Conservation (phyloP, 1,284 basidiomycete species). For the Ganoderma leucocontextum region DNA sequence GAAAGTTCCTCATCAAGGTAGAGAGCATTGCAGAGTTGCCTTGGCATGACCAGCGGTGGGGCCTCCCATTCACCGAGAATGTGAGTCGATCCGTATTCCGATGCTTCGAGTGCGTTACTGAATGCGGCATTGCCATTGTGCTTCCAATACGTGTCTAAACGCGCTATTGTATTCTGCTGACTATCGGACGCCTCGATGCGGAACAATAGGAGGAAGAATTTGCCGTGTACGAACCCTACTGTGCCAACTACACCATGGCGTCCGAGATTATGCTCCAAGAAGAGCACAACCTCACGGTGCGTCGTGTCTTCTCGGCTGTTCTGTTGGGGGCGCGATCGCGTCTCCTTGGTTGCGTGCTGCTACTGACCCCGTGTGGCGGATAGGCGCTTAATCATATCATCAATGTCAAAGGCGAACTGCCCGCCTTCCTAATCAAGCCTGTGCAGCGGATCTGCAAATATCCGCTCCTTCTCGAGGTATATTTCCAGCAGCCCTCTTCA, state of each 20-base stretch:
- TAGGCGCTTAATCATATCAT: constrained; percentile 80
- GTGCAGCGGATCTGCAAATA: constrained; percentile 85
- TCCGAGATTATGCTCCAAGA: constrained; percentile 88
- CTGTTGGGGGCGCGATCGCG: constrained; percentile 21
- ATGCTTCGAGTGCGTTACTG: constrained; percentile 39
- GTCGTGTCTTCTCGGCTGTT: constrained; percentile 49
- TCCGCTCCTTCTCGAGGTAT: constrained; percentile 68
- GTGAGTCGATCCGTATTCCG: constrained; percentile 56
- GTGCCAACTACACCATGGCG: constrained; percentile 93
- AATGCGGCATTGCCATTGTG: constrained; percentile 46
- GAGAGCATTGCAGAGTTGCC: constrained; percentile 86
- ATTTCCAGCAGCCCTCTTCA: constrained; percentile 32
- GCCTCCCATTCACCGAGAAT: constrained; percentile 80
- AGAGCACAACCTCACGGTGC: constrained; percentile 84
- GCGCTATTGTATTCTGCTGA: constrained; percentile 44
- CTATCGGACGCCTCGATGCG: constrained; percentile 40
- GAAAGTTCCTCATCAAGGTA: constrained; percentile 94
- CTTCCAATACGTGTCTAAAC: constrained; percentile 36
- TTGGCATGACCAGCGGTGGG: constrained; percentile 93
- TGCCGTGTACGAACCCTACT: constrained; percentile 96
- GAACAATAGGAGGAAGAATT: constrained; percentile 91
- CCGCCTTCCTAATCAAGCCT: constrained; percentile 85
- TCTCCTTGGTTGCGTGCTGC: constrained; percentile 35
- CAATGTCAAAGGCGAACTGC: constrained; percentile 88
- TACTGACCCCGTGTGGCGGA: constrained; percentile 45